These are phyloP conservation scores for Boletus tylopilopsis DNA, from an alignment of 768 basidiomycete species.

Conservation along the genomic window DNA sequence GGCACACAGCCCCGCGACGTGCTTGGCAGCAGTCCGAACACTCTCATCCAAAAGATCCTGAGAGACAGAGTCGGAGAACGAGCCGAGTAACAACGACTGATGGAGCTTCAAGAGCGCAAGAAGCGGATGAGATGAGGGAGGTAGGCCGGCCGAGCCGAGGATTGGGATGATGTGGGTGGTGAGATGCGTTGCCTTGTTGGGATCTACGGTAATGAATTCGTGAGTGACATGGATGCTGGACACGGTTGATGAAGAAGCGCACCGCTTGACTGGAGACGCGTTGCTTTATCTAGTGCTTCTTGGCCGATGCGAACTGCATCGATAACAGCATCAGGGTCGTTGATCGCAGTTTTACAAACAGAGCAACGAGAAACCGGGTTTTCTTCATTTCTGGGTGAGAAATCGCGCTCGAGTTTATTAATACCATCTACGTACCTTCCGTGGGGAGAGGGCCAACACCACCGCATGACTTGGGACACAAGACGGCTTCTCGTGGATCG, in stretches of 20 bases:
- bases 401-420: not conserved
- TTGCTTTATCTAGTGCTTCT: slow-evolving; percentile 74
- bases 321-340: slow-evolving; percentile 48
- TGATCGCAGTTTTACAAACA: slow-evolving; percentile 49
- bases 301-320: slow-evolving; percentile 68
- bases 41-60: slow-evolving; percentile 60
- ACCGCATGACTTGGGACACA: slow-evolving; percentile 68
- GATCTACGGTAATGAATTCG: slow-evolving; percentile 40
- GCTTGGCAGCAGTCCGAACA: slow-evolving; percentile 53
- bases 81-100: slow-evolving; percentile 59
- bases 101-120: slow-evolving; percentile 71
- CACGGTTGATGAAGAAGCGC: slow-evolving; percentile 2
- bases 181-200: slow-evolving; percentile 51
- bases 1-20: slow-evolving; percentile 47
- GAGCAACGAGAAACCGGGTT: slow-evolving; percentile 45
- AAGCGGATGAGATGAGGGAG: slow-evolving; percentile 72
- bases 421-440: slow-evolving; percentile 43
- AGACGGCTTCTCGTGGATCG: slow-evolving; percentile 68
- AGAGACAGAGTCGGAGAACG: slow-evolving; percentile 38
- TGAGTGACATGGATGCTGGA: not conserved
- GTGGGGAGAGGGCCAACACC: slow-evolving; percentile 57
- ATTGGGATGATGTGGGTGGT: slow-evolving; percentile 65
- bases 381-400: slow-evolving; percentile 35
- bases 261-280: slow-evolving; percentile 58
- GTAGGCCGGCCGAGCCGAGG: slow-evolving; percentile 53